Percentiles rank a stretch among this genome's conserved stretches.
These are phyloP conservation scores for Glaciozyma antarctica DNA, from an alignment of 768 basidiomycete species.

Conservation along the genomic window DNA sequence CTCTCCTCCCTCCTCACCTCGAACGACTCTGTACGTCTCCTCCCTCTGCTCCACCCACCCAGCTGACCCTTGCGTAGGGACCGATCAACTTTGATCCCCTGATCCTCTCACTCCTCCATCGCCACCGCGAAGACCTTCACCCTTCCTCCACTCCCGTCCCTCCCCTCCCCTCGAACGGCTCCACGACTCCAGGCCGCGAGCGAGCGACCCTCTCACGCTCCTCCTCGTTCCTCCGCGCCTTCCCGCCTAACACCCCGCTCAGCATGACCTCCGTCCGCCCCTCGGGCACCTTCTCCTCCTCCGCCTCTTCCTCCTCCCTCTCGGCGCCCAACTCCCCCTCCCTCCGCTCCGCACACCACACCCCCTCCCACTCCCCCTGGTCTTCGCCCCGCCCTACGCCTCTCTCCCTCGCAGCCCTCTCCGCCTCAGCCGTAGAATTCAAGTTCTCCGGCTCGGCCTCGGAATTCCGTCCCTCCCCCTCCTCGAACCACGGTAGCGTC, in stretches of 20 bases:
- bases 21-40: neutral
- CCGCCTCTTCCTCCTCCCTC: constrained; percentile 5
- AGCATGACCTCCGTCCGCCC: neutral
- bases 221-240: constrained; percentile 21
- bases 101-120: constrained; percentile 26
- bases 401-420: constrained; percentile 11
- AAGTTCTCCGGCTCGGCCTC: constrained; percentile 28
- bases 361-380: constrained; percentile 19
- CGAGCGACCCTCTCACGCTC: constrained; percentile 28
- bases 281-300: constrained; percentile 7
- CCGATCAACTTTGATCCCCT: constrained; percentile 20
- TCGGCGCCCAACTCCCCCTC: constrained; percentile 24
- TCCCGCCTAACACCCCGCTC: constrained; percentile 8
- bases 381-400: constrained; percentile 11
- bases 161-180: constrained; percentile 27
- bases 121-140: constrained; percentile 25
- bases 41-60: neutral
- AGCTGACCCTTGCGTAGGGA: neutral
- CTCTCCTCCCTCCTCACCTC: constrained; percentile 11
- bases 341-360: neutral
- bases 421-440: constrained; percentile 16
- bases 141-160: constrained; percentile 28
- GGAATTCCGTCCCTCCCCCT: constrained; percentile 23
- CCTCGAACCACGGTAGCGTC: constrained; percentile 1
- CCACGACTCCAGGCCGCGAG: constrained; percentile 15